Conservation (phyloP, 2,329 filamentous ascomycete genomes). For the Helminthosporium solani region DNA sequence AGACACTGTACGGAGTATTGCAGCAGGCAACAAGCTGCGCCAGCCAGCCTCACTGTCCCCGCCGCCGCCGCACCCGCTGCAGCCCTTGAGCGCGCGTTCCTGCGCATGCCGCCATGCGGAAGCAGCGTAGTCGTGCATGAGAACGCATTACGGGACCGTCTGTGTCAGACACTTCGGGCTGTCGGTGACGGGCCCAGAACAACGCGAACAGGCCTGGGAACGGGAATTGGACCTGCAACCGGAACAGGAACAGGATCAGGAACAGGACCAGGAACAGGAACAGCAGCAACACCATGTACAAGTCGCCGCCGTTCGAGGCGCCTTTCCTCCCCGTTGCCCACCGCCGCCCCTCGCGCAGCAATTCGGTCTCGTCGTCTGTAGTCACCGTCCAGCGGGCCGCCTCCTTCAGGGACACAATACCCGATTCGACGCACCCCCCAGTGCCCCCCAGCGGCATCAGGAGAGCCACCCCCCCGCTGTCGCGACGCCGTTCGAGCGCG, state of each 20-base stretch:
- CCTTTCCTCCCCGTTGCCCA: constrained; percentile 7
- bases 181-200: too few relatives aligned
- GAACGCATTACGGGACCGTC: constrained; percentile 10
- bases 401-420: constrained; percentile 39
- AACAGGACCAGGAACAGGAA: too few relatives aligned
- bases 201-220: too few relatives aligned
- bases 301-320: constrained; percentile 15
- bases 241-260: too few relatives aligned
- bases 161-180: constrained; percentile 30
- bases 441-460: constrained; percentile 20
- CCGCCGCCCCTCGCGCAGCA: constrained; percentile 40
- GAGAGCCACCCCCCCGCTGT: constrained; percentile 29
- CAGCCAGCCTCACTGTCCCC: too few relatives aligned
- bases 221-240: too few relatives aligned
- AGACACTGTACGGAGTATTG: too few relatives aligned
- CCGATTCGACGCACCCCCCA: constrained; percentile 24
- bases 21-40: too few relatives aligned
- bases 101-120: constrained; percentile 24
- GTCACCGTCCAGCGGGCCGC: constrained; percentile 46
- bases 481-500: constrained; percentile 44
- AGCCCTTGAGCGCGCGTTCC: too few relatives aligned
- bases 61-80: too few relatives aligned
- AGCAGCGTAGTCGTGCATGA: constrained; percentile 23
- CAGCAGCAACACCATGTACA: constrained; percentile 27
- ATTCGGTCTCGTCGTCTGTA: constrained; percentile 47